Percentiles rank a stretch among this genome's conserved stretches.
phyloP scores from a whole-genome alignment of 2,329 filamentous ascomycete genomes.

The Achaetomium macrosporum region DNA sequence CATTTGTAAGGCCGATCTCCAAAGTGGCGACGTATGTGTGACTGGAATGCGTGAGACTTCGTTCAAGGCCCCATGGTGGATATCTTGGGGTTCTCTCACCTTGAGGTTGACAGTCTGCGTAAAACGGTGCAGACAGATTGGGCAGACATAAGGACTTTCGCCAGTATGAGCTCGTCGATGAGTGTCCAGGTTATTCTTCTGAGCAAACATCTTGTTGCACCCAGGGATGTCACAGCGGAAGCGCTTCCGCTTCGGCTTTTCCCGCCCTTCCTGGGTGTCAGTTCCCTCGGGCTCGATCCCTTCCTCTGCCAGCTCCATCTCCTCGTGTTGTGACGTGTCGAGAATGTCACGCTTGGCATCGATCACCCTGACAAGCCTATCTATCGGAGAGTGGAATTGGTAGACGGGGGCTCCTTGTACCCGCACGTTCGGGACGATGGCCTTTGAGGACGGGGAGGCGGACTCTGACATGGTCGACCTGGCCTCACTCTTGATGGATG shows the following conservation, averaged over 20 bases:
- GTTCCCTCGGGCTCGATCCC: conserved; percentile 39
- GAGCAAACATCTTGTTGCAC: conserved; percentile 77
- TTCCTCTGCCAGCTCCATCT: conserved; percentile 1
- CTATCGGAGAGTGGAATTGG: conserved; percentile 74
- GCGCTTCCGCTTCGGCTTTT: conserved; percentile 47
- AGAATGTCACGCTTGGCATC: conserved; percentile 56
- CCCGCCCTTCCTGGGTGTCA: conserved; percentile 1
- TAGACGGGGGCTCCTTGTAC: conserved; percentile 43
- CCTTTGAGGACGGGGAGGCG: conserved; percentile 32
- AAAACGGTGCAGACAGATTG: conserved; percentile 71
- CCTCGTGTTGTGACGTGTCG: conserved; percentile 22
- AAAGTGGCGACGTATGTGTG: conserved; percentile 80
- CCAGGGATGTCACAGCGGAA: conserved; percentile 68
- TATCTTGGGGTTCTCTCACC: conserved; percentile 39
- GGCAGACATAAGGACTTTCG: conserved; percentile 83
- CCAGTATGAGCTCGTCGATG: conserved; percentile 86
- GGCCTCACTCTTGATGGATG: conserved; percentile 33
- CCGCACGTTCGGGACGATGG: conserved; percentile 41
- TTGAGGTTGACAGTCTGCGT: conserved; percentile 89
- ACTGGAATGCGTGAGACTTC: conserved; percentile 42
- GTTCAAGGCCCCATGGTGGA: background rate
- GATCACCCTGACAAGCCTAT: conserved; percentile 83
- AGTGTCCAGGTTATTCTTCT: conserved; percentile 90
- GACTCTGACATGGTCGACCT: conserved; percentile 13
- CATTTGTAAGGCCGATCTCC: conserved; percentile 82